Conservation (phyloP, 805 yeast species). For the Brettanomyces naardenensis region DNA sequence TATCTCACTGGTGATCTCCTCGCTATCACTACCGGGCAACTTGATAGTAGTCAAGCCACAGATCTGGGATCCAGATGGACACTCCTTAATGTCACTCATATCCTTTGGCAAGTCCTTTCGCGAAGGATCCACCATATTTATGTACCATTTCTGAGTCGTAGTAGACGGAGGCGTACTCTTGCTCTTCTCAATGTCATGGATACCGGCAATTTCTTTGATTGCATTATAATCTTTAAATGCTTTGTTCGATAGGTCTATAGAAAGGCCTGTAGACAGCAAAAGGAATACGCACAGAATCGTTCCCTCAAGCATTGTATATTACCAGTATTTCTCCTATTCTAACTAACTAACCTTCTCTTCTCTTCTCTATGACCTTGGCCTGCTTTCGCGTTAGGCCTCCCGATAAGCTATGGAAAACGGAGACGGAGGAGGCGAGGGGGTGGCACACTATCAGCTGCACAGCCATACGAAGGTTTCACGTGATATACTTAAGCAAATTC, state of each 20-base stretch:
- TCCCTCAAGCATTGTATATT: too few relatives aligned
- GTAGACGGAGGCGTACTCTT: conserved; percentile 74
- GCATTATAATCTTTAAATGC: conserved; percentile 31
- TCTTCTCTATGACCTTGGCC: too few relatives aligned
- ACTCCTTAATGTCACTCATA: conserved; percentile 31
- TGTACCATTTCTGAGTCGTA: conserved; percentile 54
- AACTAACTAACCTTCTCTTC: too few relatives aligned
- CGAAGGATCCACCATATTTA: conserved; percentile 54
- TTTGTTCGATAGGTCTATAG: conserved; percentile 20
- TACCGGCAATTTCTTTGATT: conserved; percentile 41
- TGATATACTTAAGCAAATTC: too few relatives aligned
- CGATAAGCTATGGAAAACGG: too few relatives aligned
- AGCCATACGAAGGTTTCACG: too few relatives aligned
- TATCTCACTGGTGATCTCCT: conserved; percentile 48
- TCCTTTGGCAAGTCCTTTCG: conserved; percentile 22
- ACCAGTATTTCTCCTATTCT: too few relatives aligned
- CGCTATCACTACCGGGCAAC: conserved; percentile 34
- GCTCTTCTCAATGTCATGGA: conserved; percentile 32
- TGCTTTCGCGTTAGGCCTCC: too few relatives aligned
- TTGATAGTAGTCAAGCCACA: conserved; percentile 65
- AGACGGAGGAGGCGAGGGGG: too few relatives aligned
- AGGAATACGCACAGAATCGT: too few relatives aligned
- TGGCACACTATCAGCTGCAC: too few relatives aligned
- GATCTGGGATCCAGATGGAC: conserved; percentile 65
- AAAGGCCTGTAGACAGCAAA: conserved; percentile 1